These are phyloP conservation scores for Arthrobotrys conoides DNA, from an alignment of 2,329 filamentous ascomycete genomes.

Conservation along the genomic window DNA sequence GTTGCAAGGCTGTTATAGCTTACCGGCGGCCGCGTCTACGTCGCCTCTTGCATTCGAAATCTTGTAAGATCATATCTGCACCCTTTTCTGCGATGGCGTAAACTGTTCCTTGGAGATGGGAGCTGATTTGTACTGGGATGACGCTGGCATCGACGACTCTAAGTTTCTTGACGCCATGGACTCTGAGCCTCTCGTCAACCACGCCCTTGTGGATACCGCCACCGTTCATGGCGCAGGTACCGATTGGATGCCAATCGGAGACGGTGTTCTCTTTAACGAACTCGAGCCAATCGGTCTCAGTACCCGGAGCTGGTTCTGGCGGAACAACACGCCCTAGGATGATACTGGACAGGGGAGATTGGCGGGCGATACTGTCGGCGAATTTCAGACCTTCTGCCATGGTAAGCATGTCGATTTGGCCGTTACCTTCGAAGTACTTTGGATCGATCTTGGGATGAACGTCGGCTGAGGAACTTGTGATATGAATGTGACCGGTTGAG, in stretches of 20 bases:
- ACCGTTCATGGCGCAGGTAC: constrained; percentile 69
- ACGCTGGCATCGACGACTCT: constrained; percentile 67
- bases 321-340: constrained; percentile 66
- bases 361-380: constrained; percentile 66
- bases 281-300: constrained; percentile 64
- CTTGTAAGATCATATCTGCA: constrained; percentile 61
- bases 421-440: constrained; percentile 68
- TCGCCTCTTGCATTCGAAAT: constrained; percentile 32
- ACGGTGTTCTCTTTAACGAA: constrained; percentile 67
- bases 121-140: constrained; percentile 46
- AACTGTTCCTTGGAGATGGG: constrained; percentile 64
- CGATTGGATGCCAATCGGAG: constrained; percentile 68
- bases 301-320: constrained; percentile 59
- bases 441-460: constrained; percentile 68
- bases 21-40: constrained; percentile 12
- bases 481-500: constrained; percentile 70
- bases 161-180: constrained; percentile 69
- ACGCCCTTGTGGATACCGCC: constrained; percentile 67
- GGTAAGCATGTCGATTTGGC: constrained; percentile 68
- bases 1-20: not conserved
- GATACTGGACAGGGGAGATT: constrained; percentile 66
- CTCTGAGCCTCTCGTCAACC: constrained; percentile 68
- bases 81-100: constrained; percentile 60
- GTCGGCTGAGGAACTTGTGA: constrained; percentile 66
- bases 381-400: constrained; percentile 69